Evolutionary conservation across 108 stramenopile genomes (phyloP).

Genomic region (Cyclotella choctawhatcheeana): DNA sequence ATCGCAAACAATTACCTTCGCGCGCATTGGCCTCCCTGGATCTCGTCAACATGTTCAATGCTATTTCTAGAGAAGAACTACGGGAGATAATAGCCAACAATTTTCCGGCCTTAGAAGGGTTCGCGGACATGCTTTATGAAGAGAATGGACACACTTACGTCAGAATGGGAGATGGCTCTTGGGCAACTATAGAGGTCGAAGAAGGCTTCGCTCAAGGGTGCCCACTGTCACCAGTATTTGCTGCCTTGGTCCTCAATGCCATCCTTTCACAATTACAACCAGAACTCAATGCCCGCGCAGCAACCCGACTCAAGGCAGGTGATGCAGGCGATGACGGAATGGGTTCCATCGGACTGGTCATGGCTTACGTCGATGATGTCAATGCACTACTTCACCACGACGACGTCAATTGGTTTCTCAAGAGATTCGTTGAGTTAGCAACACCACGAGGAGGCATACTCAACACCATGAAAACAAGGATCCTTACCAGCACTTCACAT

Average conservation of each 20-base stretch:
- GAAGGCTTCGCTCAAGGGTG: conserved; percentile 24
- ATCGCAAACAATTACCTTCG: neutral
- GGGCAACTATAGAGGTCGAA: neutral
- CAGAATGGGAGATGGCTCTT: neutral
- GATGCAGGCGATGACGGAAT: neutral
- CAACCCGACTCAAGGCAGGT: neutral
- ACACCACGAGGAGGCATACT: neutral
- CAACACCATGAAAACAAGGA: neutral
- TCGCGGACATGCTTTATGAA: neutral
- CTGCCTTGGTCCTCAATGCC: conserved; percentile 9
- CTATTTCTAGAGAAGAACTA: neutral
- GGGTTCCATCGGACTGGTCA: neutral
- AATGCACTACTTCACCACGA: neutral
- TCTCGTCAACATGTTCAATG: neutral
- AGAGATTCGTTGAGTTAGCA: neutral
- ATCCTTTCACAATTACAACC: conserved; percentile 1
- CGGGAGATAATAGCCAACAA: neutral
- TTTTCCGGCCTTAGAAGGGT: neutral
- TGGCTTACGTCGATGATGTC: neutral
- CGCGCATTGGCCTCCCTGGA: neutral
- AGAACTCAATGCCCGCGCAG: neutral
- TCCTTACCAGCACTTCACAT: neutral
- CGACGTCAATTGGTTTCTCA: neutral
- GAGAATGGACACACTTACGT: neutral
- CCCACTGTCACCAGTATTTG: conserved; percentile 22